Percentiles rank a stretch among this genome's conserved stretches.
Evolutionary conservation across 192 early-diverging fungal genomes (phyloP).

Genomic region (Coemansia sp.): DNA sequence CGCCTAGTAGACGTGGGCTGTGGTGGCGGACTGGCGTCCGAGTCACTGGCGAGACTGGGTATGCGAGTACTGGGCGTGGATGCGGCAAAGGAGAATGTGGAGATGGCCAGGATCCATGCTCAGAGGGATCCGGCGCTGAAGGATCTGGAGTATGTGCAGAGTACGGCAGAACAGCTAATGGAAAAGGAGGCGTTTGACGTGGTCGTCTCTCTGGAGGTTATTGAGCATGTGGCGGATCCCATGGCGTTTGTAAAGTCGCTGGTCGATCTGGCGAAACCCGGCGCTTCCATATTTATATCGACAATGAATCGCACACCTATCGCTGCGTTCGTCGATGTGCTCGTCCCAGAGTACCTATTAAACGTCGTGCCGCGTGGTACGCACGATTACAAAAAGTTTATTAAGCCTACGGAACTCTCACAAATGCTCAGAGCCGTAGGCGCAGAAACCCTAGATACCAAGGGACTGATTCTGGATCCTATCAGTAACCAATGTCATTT

Average conservation of each 20-base stretch:
- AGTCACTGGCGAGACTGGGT: conserved; percentile 81
- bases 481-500: conserved; percentile 35
- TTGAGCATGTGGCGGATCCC: conserved; percentile 88
- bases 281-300: conserved; percentile 74
- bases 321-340: conserved; percentile 74
- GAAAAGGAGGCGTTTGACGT: conserved; percentile 61
- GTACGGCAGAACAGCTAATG: conserved; percentile 59
- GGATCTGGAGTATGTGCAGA: conserved; percentile 45
- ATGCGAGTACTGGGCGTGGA: conserved; percentile 75
- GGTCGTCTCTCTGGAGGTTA: conserved; percentile 85
- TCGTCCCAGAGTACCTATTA: conserved; percentile 79
- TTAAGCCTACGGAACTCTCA: conserved; percentile 68
- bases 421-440: conserved; percentile 50
- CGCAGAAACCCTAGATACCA: conserved; percentile 51
- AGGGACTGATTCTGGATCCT: conserved; percentile 60
- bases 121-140: conserved; percentile 63
- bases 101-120: conserved; percentile 75
- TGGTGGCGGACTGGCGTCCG: conserved; percentile 88
- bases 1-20: conserved; percentile 88
- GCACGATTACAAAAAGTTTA: conserved; percentile 82
- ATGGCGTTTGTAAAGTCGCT: conserved; percentile 68
- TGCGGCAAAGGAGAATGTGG: conserved; percentile 80
- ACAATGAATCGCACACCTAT: conserved; percentile 87
- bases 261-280: conserved; percentile 63
- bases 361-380: conserved; percentile 80